Evolutionary conservation across 352 stramenopile species (phyloP).

Genomic region (Globisporangium spinosum): DNA sequence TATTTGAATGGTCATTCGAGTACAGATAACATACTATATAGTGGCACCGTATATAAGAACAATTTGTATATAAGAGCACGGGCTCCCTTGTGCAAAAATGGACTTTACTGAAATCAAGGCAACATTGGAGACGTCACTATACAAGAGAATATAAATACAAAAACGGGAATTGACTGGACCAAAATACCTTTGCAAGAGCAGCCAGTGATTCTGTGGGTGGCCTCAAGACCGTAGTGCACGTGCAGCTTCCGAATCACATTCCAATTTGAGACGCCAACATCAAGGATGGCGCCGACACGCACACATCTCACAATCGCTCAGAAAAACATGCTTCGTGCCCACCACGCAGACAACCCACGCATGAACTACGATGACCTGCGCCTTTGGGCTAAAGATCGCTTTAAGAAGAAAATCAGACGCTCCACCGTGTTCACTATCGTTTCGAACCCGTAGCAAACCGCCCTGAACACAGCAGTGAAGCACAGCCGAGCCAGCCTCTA

Average conservation of each 20-base stretch:
- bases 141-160: conserved; percentile 4
- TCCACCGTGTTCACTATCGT: background rate
- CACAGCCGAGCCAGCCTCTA: background rate
- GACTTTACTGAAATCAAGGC: background rate
- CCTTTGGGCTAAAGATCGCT: background rate
- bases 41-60: too few relatives aligned
- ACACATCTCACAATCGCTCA: conserved; percentile 1
- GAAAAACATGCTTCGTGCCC: background rate
- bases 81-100: background rate
- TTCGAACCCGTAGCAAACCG: background rate
- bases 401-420: background rate
- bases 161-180: background rate
- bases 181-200: background rate
- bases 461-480: background rate
- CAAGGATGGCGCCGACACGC: background rate
- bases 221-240: background rate
- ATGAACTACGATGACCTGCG: background rate
- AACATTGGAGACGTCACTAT: background rate
- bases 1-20: too few relatives aligned
- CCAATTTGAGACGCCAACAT: conserved; percentile 1
- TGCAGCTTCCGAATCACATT: conserved; percentile 1
- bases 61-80: too few relatives aligned
- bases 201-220: background rate
- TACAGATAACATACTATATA: too few relatives aligned
- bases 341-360: conserved; percentile 5